phyloP scores from a whole-genome alignment of 495 filamentous ascomycete genomes.

The Eremomyces bilateralis region DNA sequence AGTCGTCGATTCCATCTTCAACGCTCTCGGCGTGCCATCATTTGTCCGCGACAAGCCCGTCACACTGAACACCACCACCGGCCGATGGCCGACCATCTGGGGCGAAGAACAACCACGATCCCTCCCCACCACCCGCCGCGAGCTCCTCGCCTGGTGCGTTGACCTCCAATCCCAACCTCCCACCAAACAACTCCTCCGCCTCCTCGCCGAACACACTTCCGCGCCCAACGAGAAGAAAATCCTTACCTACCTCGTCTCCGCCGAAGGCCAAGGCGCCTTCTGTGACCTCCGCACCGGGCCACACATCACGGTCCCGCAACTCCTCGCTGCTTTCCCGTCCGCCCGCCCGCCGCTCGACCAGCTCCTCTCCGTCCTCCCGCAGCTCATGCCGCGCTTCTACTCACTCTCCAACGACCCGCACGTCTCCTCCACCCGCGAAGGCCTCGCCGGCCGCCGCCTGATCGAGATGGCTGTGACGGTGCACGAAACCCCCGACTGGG shows the following conservation, averaged over 20 bases:
- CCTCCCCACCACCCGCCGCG: slow-evolving; percentile 67
- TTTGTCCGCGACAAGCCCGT: slow-evolving; percentile 65
- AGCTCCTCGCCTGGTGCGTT: slow-evolving; percentile 83
- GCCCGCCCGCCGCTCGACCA: slow-evolving; percentile 65
- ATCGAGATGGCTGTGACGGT: slow-evolving; percentile 90
- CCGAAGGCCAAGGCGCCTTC: slow-evolving; percentile 82
- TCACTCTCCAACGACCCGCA: slow-evolving; percentile 92
- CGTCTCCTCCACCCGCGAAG: slow-evolving; percentile 46
- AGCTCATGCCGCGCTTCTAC: slow-evolving; percentile 93
- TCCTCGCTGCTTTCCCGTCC: slow-evolving; percentile 81
- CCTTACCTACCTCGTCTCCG: slow-evolving; percentile 61
- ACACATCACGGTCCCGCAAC: slow-evolving; percentile 61
- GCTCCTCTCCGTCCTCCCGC: slow-evolving; percentile 58
- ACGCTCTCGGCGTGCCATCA: slow-evolving; percentile 53
- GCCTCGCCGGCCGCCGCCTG: slow-evolving; percentile 47
- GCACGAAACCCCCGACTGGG: slow-evolving; percentile 72
- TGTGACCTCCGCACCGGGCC: slow-evolving; percentile 86
- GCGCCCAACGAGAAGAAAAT: slow-evolving; percentile 72
- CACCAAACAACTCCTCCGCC: slow-evolving; percentile 65
- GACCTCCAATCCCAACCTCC: slow-evolving; percentile 86
- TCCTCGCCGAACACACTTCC: slow-evolving; percentile 66
- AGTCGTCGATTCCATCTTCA: slow-evolving; percentile 64
- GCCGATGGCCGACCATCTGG: slow-evolving; percentile 96
- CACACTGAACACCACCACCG: slow-evolving; percentile 49
- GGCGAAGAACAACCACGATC: slow-evolving; percentile 71